Conservation (phyloP, 164 flowering plant genomes). For the Tetrastigma voinierianum region DNA sequence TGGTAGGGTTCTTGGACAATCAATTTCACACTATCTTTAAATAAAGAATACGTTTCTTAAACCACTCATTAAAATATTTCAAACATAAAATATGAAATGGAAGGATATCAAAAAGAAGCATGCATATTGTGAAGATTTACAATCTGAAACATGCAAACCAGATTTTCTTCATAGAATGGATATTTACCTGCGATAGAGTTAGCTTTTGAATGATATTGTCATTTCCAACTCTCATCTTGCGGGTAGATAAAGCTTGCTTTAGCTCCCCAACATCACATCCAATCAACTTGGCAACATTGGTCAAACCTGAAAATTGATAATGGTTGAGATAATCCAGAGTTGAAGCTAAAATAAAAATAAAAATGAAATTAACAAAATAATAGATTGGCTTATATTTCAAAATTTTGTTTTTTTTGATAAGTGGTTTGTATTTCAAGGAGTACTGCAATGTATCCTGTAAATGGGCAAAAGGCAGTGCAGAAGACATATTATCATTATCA, state of each 20-base stretch:
- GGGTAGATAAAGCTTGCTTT: slow-evolving; percentile 78
- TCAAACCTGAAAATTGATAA: slow-evolving; percentile 46
- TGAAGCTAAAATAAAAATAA: background rate
- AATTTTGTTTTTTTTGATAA: too few species aligned
- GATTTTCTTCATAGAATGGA: background rate
- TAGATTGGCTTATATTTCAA: background rate
- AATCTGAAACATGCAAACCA: background rate
- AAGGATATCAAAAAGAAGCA: too few species aligned
- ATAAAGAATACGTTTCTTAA: too few species aligned
- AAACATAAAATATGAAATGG: too few species aligned
- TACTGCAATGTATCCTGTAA: background rate
- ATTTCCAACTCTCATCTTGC: slow-evolving; percentile 90
- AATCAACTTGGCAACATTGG: slow-evolving; percentile 68
- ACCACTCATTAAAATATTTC: too few species aligned
- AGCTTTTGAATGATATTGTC: slow-evolving; percentile 90
- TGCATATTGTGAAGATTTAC: background rate
- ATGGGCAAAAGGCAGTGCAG: background rate
- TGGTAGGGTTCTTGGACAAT: background rate
- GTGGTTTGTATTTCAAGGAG: background rate
- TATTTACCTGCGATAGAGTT: slow-evolving; percentile 78
- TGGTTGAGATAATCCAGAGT: background rate
- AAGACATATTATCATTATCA: background rate
- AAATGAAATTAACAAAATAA: background rate
- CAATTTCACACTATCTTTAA: background rate
- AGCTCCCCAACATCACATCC: slow-evolving; percentile 68